Percentiles rank a stretch among this genome's conserved stretches.
phyloP scores from a whole-genome alignment of 116 monocot genomes.

The Trichopus zeylanicus region DNA sequence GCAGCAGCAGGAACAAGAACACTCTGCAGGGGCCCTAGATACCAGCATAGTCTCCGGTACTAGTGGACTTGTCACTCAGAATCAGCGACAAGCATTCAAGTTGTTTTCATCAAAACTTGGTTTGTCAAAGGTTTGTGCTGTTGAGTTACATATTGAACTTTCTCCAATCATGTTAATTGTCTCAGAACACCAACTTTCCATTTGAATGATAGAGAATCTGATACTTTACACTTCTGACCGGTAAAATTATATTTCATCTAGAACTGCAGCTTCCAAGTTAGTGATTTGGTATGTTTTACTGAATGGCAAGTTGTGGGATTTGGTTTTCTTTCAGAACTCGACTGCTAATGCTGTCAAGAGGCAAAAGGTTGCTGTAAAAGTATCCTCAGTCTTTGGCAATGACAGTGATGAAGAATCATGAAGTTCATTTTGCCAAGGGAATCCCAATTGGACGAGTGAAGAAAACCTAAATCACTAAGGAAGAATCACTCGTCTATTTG shows the following conservation, averaged over 20 bases:
- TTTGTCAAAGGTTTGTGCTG: no score
- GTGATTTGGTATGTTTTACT: neutral
- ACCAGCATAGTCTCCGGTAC: constrained; percentile 10
- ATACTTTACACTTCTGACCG: no score
- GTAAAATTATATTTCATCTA: no score
- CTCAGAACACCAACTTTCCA: no score
- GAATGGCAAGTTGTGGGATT: neutral
- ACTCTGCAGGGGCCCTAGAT: constrained; percentile 25
- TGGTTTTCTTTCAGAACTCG: constrained; percentile 4
- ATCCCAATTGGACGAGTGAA: no score
- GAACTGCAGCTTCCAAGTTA: neutral
- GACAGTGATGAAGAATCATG: constrained; percentile 37
- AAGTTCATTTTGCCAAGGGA: no score
- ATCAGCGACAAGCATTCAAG: constrained; percentile 69
- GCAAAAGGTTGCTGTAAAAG: constrained; percentile 22
- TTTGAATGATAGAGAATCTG: no score
- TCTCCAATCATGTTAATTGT: no score
- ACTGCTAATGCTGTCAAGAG: constrained; percentile 9
- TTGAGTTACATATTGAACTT: no score
- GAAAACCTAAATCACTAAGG: no score
- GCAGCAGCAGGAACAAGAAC: constrained; percentile 63
- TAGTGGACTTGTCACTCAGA: constrained; percentile 27
- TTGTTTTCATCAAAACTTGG: constrained; percentile 74
- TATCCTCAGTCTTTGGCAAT: constrained; percentile 28
- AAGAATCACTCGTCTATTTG: no score